A percentile compares a stretch with the other conserved stretches of the same genome.
These are phyloP conservation scores for Primulina eburnea DNA, from an alignment of 257 asterid genomes.

Conservation along the genomic window DNA sequence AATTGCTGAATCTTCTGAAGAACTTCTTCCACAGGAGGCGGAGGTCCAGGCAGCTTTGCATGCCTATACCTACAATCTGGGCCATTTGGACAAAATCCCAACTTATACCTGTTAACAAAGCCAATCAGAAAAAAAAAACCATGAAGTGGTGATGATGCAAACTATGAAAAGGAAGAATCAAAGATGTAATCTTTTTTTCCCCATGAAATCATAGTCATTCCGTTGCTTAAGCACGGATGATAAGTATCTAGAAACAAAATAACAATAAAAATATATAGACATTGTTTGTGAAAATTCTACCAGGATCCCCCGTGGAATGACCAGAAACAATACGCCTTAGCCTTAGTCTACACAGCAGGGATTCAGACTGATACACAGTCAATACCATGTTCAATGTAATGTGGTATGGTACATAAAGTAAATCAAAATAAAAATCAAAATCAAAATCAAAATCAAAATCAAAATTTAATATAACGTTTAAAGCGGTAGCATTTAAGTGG, in stretches of 20 bases:
- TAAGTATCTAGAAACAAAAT: slow-evolving; percentile 13
- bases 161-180: slow-evolving; percentile 13
- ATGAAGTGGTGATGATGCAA: slow-evolving; percentile 2
- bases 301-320: neutral
- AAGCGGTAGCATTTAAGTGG: neutral
- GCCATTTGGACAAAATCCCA: slow-evolving; percentile 98
- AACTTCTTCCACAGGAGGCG: slow-evolving; percentile 90
- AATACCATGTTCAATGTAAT: too few species aligned
- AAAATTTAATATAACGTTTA: neutral
- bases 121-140: slow-evolving; percentile 23
- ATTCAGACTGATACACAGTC: too few species aligned
- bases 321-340: neutral
- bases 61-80: slow-evolving; percentile 97
- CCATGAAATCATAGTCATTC: neutral
- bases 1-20: slow-evolving; percentile 90
- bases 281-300: neutral
- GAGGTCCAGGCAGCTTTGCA: slow-evolving; percentile 94
- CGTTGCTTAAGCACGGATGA: neutral
- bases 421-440: slow-evolving; percentile 3
- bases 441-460: slow-evolving; percentile 7
- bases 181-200: neutral
- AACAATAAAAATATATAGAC: neutral
- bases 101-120: slow-evolving; percentile 67
- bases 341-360: neutral
- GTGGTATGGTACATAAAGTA: neutral